Evolutionary conservation across 495 filamentous ascomycete genomes (phyloP), one percentile per base, ranked within the genome.

Genomic region (Evernia prunastri): DNA sequence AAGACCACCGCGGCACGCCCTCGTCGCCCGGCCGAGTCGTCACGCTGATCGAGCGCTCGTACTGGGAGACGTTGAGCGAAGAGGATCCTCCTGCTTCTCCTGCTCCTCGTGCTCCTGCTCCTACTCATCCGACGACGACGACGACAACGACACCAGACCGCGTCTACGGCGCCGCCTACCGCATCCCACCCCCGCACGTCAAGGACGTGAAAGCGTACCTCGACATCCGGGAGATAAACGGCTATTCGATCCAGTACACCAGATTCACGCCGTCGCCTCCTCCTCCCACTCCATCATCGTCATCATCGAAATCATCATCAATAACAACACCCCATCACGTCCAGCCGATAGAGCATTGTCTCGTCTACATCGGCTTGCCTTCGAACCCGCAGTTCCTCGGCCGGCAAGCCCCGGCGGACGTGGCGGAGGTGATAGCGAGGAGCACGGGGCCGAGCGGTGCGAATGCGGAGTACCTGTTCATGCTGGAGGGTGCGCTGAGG

Each of bases 331-430:
- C 20, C 11, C 15, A 4, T n/a, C 47, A 36, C 23, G 6, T 40
- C 2, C 42, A 39, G 17, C 75, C 79, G 11, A 81, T 85, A 54
- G 75, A 49, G 31, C 43, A 72, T 8, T 86, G 82, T 67, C 79
- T 96, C 66, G 90, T 97, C 0, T 99, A 99, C 73, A 97, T 99
- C 72, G 95, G 95, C 15, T 89, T 93, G 4, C 95, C 95, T 0
- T 82, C 83, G 20, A 99, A 99, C 70, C 90, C 92, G 57, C 95
- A 97, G 71, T 99, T 99, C 73, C 79, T 92, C 43, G 90, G 89
- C 0, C 85, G 82, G 11, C 91, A 94, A 66, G 84, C 92, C 51
- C 91, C 89, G 9, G 82, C 92, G 70, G 78, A 81, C 58, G 85
- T 99, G 58, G 95, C 94, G 45, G 82, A 87, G 74, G 89, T 93